These are phyloP conservation scores for Medakamo hakoo DNA, from an alignment of 139 green algal species.

Conservation along the genomic window DNA sequence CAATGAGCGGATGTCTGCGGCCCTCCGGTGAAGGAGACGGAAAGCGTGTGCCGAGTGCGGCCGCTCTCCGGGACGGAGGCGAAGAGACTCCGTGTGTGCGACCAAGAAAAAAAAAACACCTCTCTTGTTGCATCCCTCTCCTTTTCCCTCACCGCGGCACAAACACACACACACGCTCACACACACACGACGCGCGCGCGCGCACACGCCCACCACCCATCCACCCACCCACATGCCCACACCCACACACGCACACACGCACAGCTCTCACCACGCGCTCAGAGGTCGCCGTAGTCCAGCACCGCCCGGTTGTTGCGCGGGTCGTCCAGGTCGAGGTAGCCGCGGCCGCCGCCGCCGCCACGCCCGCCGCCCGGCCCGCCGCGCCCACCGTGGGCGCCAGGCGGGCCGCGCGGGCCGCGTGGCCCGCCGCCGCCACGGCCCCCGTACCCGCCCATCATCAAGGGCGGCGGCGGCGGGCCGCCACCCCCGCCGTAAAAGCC, in stretches of 20 bases:
- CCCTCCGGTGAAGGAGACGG: too few species aligned
- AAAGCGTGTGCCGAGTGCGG: too few species aligned
- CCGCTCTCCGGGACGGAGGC: too few species aligned
- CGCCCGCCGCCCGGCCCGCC: slow-evolving; percentile 10
- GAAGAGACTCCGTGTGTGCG: too few species aligned
- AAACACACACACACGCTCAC: too few species aligned
- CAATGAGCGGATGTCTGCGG: too few species aligned
- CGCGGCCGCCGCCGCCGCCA: not conserved
- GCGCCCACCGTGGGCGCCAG: not conserved
- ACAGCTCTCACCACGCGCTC: not conserved
- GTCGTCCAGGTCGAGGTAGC: slow-evolving; percentile 70
- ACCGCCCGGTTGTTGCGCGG: slow-evolving; percentile 65
- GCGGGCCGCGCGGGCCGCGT: not conserved
- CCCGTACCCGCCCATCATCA: slow-evolving; percentile 6
- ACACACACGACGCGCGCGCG: too few species aligned
- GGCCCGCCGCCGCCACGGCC: not conserved
- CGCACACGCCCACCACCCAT: not conserved
- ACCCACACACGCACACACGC: not conserved
- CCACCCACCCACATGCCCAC: not conserved
- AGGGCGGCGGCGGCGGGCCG: not conserved
- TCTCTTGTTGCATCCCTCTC: too few species aligned
- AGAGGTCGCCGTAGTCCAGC: slow-evolving; percentile 77
- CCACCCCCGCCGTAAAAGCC: too few species aligned
- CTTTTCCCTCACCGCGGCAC: too few species aligned
- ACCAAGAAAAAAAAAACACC: not conserved